Percentiles rank a stretch among this genome's conserved stretches.
These are phyloP conservation scores for Naganishia albida DNA, from an alignment of 1,284 basidiomycete genomes.

Conservation along the genomic window DNA sequence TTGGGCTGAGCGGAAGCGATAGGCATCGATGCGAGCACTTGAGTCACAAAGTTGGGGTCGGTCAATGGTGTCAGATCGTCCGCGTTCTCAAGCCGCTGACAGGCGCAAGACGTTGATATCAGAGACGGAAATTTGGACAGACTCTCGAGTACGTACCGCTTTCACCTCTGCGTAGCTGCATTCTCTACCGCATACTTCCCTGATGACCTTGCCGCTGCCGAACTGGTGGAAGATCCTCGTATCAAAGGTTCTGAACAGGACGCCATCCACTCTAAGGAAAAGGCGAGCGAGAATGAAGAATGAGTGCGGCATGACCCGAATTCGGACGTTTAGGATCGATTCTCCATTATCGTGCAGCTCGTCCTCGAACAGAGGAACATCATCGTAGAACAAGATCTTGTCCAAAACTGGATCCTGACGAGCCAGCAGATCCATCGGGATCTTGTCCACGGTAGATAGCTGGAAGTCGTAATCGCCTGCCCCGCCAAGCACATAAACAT, in stretches of 20 bases:
- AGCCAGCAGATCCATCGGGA: slow-evolving; percentile 80
- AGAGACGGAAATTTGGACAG: background rate
- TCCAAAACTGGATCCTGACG: slow-evolving; percentile 71
- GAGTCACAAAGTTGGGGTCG: slow-evolving; percentile 81
- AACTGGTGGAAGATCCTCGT: slow-evolving; percentile 90
- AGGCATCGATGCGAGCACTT: slow-evolving; percentile 68
- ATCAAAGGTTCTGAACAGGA: slow-evolving; percentile 88
- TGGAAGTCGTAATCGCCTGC: slow-evolving; percentile 19
- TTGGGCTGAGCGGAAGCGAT: slow-evolving; percentile 55
- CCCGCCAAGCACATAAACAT: slow-evolving; percentile 43
- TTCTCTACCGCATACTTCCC: slow-evolving; percentile 86
- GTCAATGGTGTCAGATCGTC: slow-evolving; percentile 88
- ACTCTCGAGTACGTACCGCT: slow-evolving; percentile 58
- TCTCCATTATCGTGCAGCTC: slow-evolving; percentile 93
- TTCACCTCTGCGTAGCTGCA: slow-evolving; percentile 80
- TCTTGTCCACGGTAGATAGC: slow-evolving; percentile 57
- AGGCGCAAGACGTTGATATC: background rate
- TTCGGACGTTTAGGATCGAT: slow-evolving; percentile 74
- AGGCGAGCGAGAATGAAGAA: slow-evolving; percentile 89
- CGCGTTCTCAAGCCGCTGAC: slow-evolving; percentile 71
- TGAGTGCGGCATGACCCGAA: slow-evolving; percentile 96
- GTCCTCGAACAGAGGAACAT: slow-evolving; percentile 87
- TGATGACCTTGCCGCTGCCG: slow-evolving; percentile 61
- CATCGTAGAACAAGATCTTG: slow-evolving; percentile 84
- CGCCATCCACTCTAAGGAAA: slow-evolving; percentile 92